Conservation (phyloP, 2,329 filamentous ascomycete genomes). For the Cordyceps cateniannulata region DNA sequence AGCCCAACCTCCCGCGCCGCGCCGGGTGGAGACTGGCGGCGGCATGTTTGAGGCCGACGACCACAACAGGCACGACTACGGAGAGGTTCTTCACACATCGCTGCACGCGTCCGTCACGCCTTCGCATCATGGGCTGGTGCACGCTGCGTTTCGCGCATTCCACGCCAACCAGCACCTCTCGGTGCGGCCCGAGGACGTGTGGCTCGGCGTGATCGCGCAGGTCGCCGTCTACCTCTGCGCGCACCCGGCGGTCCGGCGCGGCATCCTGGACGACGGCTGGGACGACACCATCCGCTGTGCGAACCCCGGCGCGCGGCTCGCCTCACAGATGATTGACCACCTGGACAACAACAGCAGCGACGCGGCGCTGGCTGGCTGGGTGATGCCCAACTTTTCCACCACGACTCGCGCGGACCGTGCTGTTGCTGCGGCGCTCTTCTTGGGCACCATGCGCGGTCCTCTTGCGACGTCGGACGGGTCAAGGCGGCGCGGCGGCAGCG, state of each 20-base stretch:
- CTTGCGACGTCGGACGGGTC: background rate
- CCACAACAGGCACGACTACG: background rate
- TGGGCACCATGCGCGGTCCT: constrained; percentile 39
- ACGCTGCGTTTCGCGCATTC: constrained; percentile 29
- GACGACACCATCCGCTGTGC: background rate
- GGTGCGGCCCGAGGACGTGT: constrained; percentile 44
- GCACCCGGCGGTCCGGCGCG: constrained; percentile 23
- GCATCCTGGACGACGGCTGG: background rate
- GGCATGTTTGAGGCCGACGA: background rate
- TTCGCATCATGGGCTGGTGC: constrained; percentile 30
- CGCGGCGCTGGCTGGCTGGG: constrained; percentile 33
- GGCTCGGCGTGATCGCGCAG: constrained; percentile 42
- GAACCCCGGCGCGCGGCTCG: constrained; percentile 12
- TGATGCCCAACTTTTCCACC: constrained; percentile 43
- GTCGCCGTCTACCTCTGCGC: constrained; percentile 36
- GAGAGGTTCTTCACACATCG: background rate
- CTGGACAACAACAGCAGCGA: background rate
- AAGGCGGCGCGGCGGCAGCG: background rate
- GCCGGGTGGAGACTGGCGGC: no score
- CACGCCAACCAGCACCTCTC: constrained; percentile 34
- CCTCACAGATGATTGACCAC: constrained; percentile 15
- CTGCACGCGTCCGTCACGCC: background rate
- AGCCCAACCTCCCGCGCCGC: no score
- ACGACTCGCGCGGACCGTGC: constrained; percentile 36
- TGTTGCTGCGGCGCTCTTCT: constrained; percentile 38